These are phyloP conservation scores for Kwoniella newhampshirensis DNA, from an alignment of 768 basidiomycete species.

Conservation along the genomic window DNA sequence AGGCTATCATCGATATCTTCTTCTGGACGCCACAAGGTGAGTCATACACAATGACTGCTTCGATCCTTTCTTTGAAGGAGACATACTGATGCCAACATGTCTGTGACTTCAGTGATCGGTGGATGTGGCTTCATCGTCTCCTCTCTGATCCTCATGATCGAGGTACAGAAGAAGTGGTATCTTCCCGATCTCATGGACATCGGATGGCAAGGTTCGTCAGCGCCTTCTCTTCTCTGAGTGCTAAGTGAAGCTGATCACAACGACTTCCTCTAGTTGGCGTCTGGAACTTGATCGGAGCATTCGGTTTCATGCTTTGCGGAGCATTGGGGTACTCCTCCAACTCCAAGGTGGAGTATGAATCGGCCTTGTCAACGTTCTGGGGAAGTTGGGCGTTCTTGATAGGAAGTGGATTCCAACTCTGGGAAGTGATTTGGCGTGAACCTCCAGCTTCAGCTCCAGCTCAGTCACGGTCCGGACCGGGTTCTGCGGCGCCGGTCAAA, in stretches of 20 bases:
- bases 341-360: constrained; percentile 58
- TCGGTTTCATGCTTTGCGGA: constrained; percentile 64
- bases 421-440: constrained; percentile 54
- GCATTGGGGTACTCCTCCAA: constrained; percentile 59
- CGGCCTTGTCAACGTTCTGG: constrained; percentile 62
- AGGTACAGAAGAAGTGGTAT: constrained; percentile 63
- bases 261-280: constrained; percentile 51
- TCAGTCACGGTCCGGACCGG: too few relatives aligned
- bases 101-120: constrained; percentile 60
- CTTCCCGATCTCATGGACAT: constrained; percentile 56
- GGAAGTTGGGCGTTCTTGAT: constrained; percentile 64
- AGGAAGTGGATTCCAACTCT: constrained; percentile 62
- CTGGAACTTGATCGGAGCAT: constrained; percentile 64
- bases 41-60: constrained; percentile 6
- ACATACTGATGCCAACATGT: too few relatives aligned
- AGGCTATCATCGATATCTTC: constrained; percentile 57
- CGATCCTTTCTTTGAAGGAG: too few relatives aligned
- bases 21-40: constrained; percentile 63
- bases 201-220: constrained; percentile 61
- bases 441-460: neutral
- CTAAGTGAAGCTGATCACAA: constrained; percentile 8
- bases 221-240: neutral
- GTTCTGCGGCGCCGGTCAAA: too few relatives aligned
- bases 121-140: constrained; percentile 61
- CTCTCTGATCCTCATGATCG: constrained; percentile 58